Base-by-base conservation (phyloP, 345 rosid species). In the Lepidium africanum region DNA sequence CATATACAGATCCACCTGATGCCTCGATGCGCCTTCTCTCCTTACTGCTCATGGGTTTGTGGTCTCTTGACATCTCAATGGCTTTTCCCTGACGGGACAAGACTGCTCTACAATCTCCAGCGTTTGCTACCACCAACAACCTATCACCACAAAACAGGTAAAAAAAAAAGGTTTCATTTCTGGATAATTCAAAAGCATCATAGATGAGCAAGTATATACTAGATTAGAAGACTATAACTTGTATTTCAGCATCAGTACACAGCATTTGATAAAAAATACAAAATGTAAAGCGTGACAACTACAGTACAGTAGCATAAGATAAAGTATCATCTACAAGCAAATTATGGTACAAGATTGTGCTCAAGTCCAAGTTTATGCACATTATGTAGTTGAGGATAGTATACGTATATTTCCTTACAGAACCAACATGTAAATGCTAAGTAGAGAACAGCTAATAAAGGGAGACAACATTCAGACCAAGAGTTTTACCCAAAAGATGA, bases 61-160 rank as follows among this genome's bases (percentile, higher is more conserved):
- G 98, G 77, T 92, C 98, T 63, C 77, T 83, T 5, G 96, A 92
- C 96, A 92, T 85, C 72, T 87, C 92, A 63, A 92, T 73, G 59
- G 96, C 95, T 74, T 73, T 83, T 9, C 97, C 97, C 15, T 81
- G 84, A 10, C 92, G 83, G 52, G 89, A 89, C 16, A 89, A 70
- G 42, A 92, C 96, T 37, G 96, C 98, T 57, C 95, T 82, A 67
- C 94, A 89, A 61, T 89, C 98, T 75, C 98, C 96, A 19, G 89
- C 96, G 46, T 92, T 92, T 68, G 98, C 98, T 76, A 89, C 98
- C 59, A 89, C 72, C 82, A 92, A 61, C 27, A 59, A 80, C 80
- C 98, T 92, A 82, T 55, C 21, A 67, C 54, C 67, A 57, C 66
- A 59, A 41, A 32, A 69, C 19, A 73, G 45, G 33, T 10, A 47